phyloP scores from a whole-genome alignment of 1,139 yeast species.

The Yamadazyma blattariae region DNA sequence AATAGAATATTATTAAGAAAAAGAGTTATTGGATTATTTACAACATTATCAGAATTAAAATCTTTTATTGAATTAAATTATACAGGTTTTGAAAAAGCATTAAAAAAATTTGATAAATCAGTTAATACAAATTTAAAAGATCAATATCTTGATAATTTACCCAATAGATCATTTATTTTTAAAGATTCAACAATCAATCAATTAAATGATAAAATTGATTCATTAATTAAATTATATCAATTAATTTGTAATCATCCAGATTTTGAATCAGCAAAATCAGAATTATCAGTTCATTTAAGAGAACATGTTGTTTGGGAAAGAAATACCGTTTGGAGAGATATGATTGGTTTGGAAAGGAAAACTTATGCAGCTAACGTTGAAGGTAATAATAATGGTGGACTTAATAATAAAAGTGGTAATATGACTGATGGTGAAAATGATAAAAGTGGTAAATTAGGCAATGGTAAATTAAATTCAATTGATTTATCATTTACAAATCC shows the following conservation, averaged over 20 bases:
- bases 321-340: constrained; percentile 72
- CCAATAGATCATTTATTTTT: constrained; percentile 34
- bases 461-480: constrained; percentile 20
- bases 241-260: constrained; percentile 43
- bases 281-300: constrained; percentile 58
- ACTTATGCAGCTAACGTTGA: constrained; percentile 34
- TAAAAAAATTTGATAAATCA: constrained; percentile 69
- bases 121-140: constrained; percentile 42
- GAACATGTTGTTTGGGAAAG: constrained; percentile 78
- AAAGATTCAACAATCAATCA: constrained; percentile 36
- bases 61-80: constrained; percentile 65
- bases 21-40: constrained; percentile 52
- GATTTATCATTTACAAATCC: constrained; percentile 41
- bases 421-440: constrained; percentile 9
- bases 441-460: constrained; percentile 2
- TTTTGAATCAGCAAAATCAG: constrained; percentile 42
- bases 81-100: constrained; percentile 66
- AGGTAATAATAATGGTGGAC: background rate
- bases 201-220: constrained; percentile 42
- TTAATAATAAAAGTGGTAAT: too few relatives aligned
- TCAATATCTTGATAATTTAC: constrained; percentile 31
- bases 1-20: constrained; percentile 53
- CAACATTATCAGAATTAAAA: constrained; percentile 62
- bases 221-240: constrained; percentile 37
- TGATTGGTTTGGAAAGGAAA: constrained; percentile 83